These are phyloP conservation scores for Ophiocordyceps camponoti-leonardi DNA, from an alignment of 2,329 filamentous ascomycete genomes.

Conservation along the genomic window DNA sequence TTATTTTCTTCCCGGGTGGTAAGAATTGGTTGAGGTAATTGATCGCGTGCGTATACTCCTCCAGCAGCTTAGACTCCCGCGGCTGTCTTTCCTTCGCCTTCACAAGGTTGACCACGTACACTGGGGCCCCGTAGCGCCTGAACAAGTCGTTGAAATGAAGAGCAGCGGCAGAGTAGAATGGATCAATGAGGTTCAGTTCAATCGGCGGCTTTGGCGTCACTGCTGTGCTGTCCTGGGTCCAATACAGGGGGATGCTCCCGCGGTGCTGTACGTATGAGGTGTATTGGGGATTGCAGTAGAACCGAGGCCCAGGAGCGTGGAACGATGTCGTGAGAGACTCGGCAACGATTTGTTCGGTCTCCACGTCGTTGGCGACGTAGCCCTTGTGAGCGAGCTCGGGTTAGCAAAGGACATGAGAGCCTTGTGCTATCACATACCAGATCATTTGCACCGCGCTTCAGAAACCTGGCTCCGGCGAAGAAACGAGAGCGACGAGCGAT, in stretches of 20 bases:
- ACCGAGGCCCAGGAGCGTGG: constrained; percentile 69
- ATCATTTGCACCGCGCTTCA: constrained; percentile 92
- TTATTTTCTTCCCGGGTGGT: constrained; percentile 66
- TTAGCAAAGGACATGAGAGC: background rate
- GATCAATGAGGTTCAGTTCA: constrained; percentile 85
- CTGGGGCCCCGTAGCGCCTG: constrained; percentile 75
- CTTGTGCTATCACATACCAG: constrained; percentile 21
- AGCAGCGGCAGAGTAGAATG: constrained; percentile 85
- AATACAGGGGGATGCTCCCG: constrained; percentile 90
- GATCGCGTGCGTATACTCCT: constrained; percentile 75
- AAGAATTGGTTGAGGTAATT: constrained; percentile 90
- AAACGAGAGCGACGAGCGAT: constrained; percentile 83
- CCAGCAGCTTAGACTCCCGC: constrained; percentile 76
- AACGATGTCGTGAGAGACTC: constrained; percentile 92
- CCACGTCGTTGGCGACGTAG: constrained; percentile 95
- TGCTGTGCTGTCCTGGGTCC: constrained; percentile 91
- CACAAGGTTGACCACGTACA: constrained; percentile 85
- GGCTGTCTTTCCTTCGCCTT: constrained; percentile 78
- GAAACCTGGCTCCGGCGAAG: constrained; percentile 84
- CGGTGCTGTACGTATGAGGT: constrained; percentile 95
- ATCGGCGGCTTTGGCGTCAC: constrained; percentile 95
- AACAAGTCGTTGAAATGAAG: constrained; percentile 93
- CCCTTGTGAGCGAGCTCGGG: constrained; percentile 29
- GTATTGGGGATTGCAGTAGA: constrained; percentile 80
- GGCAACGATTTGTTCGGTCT: constrained; percentile 95